These are phyloP conservation scores for Xenoacremonium recifei DNA, from an alignment of 2,329 filamentous ascomycete genomes.

Conservation along the genomic window DNA sequence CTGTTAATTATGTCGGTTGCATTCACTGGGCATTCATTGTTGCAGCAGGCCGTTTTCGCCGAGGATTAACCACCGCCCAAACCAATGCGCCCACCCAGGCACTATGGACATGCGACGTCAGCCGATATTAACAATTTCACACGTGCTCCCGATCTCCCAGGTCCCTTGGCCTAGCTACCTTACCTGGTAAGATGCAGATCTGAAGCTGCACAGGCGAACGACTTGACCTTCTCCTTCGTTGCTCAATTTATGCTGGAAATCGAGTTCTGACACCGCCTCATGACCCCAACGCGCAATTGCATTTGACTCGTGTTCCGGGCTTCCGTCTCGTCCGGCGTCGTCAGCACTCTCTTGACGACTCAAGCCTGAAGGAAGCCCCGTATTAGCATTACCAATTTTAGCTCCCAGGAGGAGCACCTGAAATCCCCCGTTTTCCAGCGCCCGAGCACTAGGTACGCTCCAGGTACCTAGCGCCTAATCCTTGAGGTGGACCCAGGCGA, in stretches of 20 bases:
- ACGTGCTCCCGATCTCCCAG: constrained; percentile 12
- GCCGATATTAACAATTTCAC: constrained; percentile 16
- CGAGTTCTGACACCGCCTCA: too few species aligned
- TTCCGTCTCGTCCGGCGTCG: too few species aligned
- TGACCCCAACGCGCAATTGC: too few species aligned
- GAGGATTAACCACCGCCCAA: constrained; percentile 21
- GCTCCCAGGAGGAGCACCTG: neutral
- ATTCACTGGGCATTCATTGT: constrained; percentile 4
- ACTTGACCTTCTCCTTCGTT: too few species aligned
- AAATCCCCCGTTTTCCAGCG: too few species aligned
- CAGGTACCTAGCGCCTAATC: neutral
- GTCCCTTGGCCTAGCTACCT: constrained; percentile 5
- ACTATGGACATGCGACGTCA: constrained; percentile 22
- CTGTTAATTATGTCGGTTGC: constrained; percentile 4
- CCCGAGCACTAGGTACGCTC: too few species aligned
- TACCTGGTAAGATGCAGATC: too few species aligned
- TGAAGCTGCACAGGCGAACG: too few species aligned
- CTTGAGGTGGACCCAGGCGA: neutral
- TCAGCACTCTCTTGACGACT: too few species aligned
- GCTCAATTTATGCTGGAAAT: too few species aligned
- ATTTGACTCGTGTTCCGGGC: too few species aligned
- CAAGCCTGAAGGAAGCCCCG: too few species aligned
- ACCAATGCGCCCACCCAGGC: neutral
- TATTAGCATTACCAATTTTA: neutral
- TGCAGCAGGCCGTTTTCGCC: constrained; percentile 8